These are phyloP conservation scores for Breynia disticha DNA, from an alignment of 441 rosid genomes.

Conservation along the genomic window DNA sequence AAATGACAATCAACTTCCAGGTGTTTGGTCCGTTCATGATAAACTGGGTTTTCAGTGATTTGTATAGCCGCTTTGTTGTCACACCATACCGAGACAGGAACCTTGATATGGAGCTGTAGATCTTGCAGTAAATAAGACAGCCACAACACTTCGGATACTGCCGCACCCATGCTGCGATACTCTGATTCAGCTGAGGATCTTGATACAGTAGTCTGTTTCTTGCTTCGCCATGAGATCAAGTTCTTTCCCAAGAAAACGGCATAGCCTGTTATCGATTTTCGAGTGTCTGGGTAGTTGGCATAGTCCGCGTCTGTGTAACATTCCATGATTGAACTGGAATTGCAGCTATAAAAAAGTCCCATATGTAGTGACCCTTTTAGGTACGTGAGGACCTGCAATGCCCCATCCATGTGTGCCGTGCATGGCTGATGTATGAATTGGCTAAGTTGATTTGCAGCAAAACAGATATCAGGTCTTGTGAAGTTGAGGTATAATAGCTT, in stretches of 20 bases:
- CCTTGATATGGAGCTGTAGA: background rate
- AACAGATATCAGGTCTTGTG: too few relatives aligned
- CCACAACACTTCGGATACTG: background rate
- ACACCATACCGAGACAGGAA: too few relatives aligned
- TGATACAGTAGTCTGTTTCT: background rate
- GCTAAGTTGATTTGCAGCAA: too few relatives aligned
- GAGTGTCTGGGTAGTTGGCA: background rate
- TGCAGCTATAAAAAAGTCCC: background rate
- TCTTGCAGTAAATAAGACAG: background rate
- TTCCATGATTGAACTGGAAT: background rate
- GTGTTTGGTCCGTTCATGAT: too few relatives aligned
- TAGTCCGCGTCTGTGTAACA: too few relatives aligned
- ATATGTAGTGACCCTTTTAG: background rate
- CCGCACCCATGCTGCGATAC: background rate
- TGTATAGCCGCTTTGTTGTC: too few relatives aligned
- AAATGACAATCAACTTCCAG: too few relatives aligned
- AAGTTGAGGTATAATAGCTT: too few relatives aligned
- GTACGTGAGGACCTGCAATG: too few relatives aligned
- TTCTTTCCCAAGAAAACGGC: background rate
- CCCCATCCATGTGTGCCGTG: too few relatives aligned
- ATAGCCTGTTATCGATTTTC: background rate
- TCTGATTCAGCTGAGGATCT: background rate
- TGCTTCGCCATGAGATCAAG: background rate
- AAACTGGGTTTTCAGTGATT: too few relatives aligned
- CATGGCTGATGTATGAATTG: too few relatives aligned